Conservation (phyloP, 2,329 filamentous ascomycete species). For the Arachnopeziza araneosa region DNA sequence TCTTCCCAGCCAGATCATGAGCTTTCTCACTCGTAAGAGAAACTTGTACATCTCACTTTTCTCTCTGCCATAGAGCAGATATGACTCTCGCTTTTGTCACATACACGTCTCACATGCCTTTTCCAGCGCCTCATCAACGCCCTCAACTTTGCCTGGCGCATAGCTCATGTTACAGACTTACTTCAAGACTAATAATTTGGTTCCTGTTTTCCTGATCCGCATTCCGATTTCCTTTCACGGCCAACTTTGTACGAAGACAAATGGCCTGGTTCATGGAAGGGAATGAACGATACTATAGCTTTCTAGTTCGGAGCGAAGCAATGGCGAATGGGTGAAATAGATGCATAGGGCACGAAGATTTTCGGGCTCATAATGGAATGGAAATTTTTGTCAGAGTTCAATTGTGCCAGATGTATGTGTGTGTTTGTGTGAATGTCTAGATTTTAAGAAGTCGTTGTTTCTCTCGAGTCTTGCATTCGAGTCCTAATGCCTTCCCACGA, state of each 20-base stretch:
- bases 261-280: conserved; percentile 24
- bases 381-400: conserved; percentile 18
- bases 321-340: conserved; percentile 30
- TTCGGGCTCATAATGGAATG: conserved; percentile 23
- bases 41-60: conserved; percentile 13
- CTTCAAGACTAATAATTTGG: conserved; percentile 28
- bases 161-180: conserved; percentile 23
- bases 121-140: conserved; percentile 10
- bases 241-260: conserved; percentile 18
- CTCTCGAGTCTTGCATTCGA: background rate
- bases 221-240: conserved; percentile 20
- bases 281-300: conserved; percentile 27
- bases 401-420: background rate
- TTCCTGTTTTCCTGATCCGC: conserved; percentile 19
- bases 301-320: conserved; percentile 25
- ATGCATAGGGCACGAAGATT: conserved; percentile 23
- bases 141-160: conserved; percentile 12
- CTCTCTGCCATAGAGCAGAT: conserved; percentile 21
- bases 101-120: conserved; percentile 17
- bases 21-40: conserved; percentile 11
- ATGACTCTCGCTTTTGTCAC: conserved; percentile 27
- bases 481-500: background rate
- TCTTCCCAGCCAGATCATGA: conserved; percentile 20
- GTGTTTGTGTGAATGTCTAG: background rate
- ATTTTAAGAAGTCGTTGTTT: background rate